A percentile compares a stretch with the other conserved stretches of the same genome.
Conservation (phyloP, 495 filamentous ascomycete species). For the Daldinia concentrica region DNA sequence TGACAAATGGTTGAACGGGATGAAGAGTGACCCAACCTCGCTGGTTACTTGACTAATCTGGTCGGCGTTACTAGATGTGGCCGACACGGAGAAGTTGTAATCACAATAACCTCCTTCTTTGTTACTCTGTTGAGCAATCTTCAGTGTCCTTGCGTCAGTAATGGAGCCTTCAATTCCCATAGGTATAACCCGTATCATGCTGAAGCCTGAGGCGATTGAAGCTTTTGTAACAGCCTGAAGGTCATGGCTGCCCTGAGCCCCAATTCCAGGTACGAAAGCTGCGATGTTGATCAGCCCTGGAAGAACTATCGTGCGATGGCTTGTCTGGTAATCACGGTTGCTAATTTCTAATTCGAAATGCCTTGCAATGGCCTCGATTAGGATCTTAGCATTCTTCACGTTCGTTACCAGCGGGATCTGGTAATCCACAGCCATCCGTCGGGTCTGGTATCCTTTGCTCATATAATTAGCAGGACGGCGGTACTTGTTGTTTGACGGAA, state of each 20-base stretch:
- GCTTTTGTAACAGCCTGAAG: constrained; percentile 76
- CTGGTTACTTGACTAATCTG: constrained; percentile 76
- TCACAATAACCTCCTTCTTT: constrained; percentile 75
- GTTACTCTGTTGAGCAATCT: constrained; percentile 79
- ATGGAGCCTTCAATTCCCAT: constrained; percentile 77
- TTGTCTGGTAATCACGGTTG: constrained; percentile 88
- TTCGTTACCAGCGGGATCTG: constrained; percentile 97
- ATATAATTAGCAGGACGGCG: constrained; percentile 96
- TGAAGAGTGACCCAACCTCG: constrained; percentile 85
- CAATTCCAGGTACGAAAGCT: constrained; percentile 80
- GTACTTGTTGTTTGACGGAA: constrained; percentile 97
- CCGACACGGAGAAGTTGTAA: constrained; percentile 86
- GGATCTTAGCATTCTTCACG: constrained; percentile 97
- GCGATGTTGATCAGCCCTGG: constrained; percentile 83
- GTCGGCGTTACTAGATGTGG: constrained; percentile 78
- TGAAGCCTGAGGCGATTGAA: constrained; percentile 81
- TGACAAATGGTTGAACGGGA: constrained; percentile 87
- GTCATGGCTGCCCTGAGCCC: constrained; percentile 69
- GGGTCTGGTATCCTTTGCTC: constrained; percentile 93
- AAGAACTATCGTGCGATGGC: constrained; percentile 77
- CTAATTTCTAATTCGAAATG: constrained; percentile 84
- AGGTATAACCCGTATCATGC: constrained; percentile 85
- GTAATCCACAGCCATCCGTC: constrained; percentile 98
- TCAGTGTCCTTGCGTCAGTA: constrained; percentile 75
- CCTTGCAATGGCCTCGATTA: constrained; percentile 92